These are phyloP conservation scores for Zygosaccharomyces siamensis DNA, from an alignment of 805 yeast genomes.

Conservation along the genomic window DNA sequence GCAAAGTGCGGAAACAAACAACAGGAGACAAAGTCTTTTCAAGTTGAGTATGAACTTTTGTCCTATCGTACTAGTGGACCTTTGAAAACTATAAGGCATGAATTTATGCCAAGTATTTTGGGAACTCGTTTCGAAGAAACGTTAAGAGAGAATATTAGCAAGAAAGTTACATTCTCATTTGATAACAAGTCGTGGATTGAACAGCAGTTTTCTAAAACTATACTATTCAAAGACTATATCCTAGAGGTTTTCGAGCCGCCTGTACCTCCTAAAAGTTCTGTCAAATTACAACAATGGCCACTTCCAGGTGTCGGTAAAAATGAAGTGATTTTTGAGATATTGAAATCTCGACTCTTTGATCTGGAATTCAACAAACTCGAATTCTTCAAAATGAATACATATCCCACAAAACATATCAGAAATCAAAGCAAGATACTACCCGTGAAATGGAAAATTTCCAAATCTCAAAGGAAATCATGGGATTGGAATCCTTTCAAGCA, in stretches of 20 bases:
- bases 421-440: not conserved
- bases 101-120: not conserved
- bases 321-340: conserved; percentile 3
- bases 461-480: conserved; percentile 10
- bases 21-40: not conserved
- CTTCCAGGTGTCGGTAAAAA: not conserved
- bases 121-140: not conserved
- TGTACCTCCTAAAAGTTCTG: not conserved
- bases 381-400: conserved; percentile 11
- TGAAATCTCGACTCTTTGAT: conserved; percentile 13
- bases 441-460: conserved; percentile 19
- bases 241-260: not conserved
- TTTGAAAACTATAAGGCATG: not conserved
- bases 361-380: conserved; percentile 19
- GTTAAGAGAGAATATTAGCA: not conserved
- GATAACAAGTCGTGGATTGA: not conserved
- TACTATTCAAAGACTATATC: not conserved
- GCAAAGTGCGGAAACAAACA: no score
- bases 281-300: not conserved
- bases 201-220: not conserved
- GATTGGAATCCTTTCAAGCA: conserved; percentile 24
- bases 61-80: not conserved
- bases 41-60: not conserved
- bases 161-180: not conserved
- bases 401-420: not conserved